phyloP scores from a whole-genome alignment of 495 filamentous ascomycete species.

The Pseudoneurospora amorphoporcata region DNA sequence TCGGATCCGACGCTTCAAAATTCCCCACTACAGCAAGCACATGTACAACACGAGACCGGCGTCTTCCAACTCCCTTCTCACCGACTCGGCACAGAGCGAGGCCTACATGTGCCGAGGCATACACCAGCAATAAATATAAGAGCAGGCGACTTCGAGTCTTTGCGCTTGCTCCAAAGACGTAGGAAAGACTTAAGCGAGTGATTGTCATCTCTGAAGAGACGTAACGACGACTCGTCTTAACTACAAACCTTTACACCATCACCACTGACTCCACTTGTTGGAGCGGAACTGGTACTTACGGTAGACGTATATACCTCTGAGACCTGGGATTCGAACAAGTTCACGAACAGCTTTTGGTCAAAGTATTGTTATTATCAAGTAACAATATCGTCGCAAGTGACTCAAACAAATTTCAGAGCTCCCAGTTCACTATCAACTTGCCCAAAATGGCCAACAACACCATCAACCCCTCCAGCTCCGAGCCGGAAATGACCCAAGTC shows the following conservation, averaged over 20 bases:
- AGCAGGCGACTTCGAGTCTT: constrained; percentile 52
- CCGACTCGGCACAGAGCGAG: constrained; percentile 14
- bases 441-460: constrained; percentile 6
- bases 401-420: too few species aligned
- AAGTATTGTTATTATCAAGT: neutral
- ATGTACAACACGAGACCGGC: constrained; percentile 16
- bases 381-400: neutral
- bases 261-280: neutral
- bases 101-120: constrained; percentile 22
- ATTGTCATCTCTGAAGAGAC: constrained; percentile 1
- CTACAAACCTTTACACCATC: neutral
- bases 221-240: constrained; percentile 2
- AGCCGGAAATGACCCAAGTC: constrained; percentile 2
- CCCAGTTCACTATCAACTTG: constrained; percentile 7
- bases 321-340: neutral
- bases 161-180: constrained; percentile 43
- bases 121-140: constrained; percentile 20
- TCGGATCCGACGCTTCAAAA: neutral
- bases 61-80: constrained; percentile 6
- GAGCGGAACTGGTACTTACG: neutral
- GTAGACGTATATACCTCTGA: neutral
- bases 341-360: neutral
- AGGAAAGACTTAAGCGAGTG: constrained; percentile 42
- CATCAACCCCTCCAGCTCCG: constrained; percentile 1
- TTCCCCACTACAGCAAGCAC: neutral